Conservation (phyloP, 352 stramenopile genomes). For the Pythium sukuiense region DNA sequence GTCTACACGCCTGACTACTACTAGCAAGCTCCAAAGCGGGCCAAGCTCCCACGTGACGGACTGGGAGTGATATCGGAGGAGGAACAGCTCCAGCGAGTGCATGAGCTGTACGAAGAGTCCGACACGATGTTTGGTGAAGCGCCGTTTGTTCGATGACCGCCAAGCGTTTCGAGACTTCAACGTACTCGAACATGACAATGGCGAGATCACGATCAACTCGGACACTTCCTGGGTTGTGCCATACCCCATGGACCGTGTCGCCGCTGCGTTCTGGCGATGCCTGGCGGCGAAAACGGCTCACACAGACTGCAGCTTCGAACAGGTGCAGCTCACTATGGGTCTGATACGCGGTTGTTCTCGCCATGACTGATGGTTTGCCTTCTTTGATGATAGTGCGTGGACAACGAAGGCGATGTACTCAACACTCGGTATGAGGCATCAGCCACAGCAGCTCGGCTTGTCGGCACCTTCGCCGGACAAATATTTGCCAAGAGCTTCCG, state of each 20-base stretch:
- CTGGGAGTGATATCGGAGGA: not conserved
- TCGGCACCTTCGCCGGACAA: conserved; percentile 2
- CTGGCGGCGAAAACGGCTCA: not conserved
- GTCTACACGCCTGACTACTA: no score
- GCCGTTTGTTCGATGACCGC: conserved; percentile 6
- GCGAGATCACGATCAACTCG: conserved; percentile 22
- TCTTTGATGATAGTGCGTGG: not conserved
- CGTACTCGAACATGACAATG: conserved; percentile 15
- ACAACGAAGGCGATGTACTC: not conserved
- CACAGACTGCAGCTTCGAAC: not conserved
- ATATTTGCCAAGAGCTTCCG: conserved; percentile 3
- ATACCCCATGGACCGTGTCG: conserved; percentile 11
- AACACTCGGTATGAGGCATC: not conserved
- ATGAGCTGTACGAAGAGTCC: conserved; percentile 16
- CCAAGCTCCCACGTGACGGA: conserved; percentile 10
- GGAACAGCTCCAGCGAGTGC: conserved; percentile 6
- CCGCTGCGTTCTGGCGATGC: not conserved
- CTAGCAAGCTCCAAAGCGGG: conserved; percentile 5
- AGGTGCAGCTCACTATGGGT: not conserved
- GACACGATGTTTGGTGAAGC: not conserved
- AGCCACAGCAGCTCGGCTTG: not conserved
- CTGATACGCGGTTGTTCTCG: no score
- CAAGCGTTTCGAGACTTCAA: conserved; percentile 19
- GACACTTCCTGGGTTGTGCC: conserved; percentile 25
- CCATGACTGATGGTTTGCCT: no score